Percentiles rank a stretch among this genome's conserved stretches.
Conservation (phyloP, 2,329 filamentous ascomycete genomes). For the Xylaria sp. region DNA sequence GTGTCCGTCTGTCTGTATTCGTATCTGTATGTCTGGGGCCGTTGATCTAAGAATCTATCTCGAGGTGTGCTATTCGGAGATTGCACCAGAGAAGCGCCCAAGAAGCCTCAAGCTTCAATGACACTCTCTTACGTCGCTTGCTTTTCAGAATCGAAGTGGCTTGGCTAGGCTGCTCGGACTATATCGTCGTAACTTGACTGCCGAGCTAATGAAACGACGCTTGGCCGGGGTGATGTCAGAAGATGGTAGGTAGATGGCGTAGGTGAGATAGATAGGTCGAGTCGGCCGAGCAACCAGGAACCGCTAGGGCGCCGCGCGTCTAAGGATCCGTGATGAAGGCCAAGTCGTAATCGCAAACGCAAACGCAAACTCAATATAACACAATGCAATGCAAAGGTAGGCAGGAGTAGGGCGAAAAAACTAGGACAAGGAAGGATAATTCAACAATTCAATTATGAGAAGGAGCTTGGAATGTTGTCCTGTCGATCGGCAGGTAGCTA, state of each 20-base stretch:
- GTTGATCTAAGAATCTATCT: background rate
- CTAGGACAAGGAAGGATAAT: background rate
- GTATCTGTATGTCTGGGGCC: background rate
- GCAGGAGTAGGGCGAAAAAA: background rate
- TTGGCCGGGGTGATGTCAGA: background rate
- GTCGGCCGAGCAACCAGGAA: slow-evolving; percentile 36
- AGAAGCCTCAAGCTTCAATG: background rate
- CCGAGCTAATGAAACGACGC: background rate
- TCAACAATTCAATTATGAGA: background rate
- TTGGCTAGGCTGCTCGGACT: too few relatives aligned
- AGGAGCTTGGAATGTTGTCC: background rate
- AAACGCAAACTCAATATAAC: background rate
- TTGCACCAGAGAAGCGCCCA: background rate
- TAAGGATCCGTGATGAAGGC: background rate
- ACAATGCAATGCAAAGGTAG: background rate
- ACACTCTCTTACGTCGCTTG: background rate
- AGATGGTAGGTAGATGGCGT: too few relatives aligned
- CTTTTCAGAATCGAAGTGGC: too few relatives aligned
- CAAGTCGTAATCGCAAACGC: background rate
- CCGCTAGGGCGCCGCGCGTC: background rate
- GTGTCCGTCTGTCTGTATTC: slow-evolving; percentile 10
- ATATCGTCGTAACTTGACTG: too few relatives aligned
- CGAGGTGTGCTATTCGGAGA: background rate
- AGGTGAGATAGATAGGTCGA: background rate
- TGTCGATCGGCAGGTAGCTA: background rate